Base-by-base conservation (phyloP, 257 asterid species). In the Ilex aquifolium region DNA sequence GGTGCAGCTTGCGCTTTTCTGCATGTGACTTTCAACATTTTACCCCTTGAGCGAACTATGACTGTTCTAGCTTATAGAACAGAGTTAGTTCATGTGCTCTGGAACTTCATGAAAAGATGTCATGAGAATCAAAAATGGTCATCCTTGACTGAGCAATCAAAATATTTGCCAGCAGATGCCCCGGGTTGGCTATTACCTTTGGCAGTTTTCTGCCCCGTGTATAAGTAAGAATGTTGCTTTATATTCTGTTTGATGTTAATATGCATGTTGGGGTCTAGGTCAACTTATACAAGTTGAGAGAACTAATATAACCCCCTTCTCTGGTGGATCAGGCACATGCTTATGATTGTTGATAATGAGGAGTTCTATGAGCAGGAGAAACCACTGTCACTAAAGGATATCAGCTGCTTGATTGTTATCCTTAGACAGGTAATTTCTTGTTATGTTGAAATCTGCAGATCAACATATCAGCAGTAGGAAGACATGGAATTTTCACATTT, bases 281-380 rank as follows among this genome's bases (percentile, higher is more conserved):
- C 39, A 32, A 56, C 57, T 75, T 46, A 46, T 77, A 51, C 70
- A 70, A 56, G 62, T 61, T 63, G 70, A 36, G 63, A 69, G 70
- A 55, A 55, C 57, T 42, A 60, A 31, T 60, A 30, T 71, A 21
- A 53, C 6, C 21, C 53, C 59, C 56, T 31, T 69, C 56, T 66
- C 2, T 73, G 65, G 53, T 79, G 78, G 73, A 72, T 65, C 80
- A 93, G 99, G 85, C 87, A 93, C 79, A 93, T 93, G 99, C 83
- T 93, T 79, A 87, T 44, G 74, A 82, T 93, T 70, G 96, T 93
- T 69, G 95, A 93, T 62, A 93, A 87, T 65, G 97, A 89, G 80
- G 99, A 93, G 88, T 93, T 93, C 62, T 93, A 93, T 62, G 99
- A 93, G 68, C 93, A 74, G 64, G 97, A 90, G 81, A 90, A 85